Percentiles rank a stretch among this genome's conserved stretches.
Conservation (phyloP, 2,329 filamentous ascomycete species). For the Clonostachys byssicola region DNA sequence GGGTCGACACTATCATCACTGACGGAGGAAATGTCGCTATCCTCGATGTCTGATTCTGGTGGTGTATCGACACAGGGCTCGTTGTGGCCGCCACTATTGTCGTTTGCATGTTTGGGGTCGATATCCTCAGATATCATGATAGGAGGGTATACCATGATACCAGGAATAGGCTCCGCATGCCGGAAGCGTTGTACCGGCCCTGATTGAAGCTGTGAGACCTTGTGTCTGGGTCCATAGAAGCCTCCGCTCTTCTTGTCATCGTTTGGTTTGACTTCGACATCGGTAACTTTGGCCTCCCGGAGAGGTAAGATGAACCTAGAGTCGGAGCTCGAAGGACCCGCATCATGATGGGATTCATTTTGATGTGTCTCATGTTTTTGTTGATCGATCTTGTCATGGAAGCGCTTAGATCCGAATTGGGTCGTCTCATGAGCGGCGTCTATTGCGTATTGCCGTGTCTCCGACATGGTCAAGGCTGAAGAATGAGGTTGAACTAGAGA, state of each 20-base stretch:
- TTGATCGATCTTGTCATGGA: constrained; percentile 55
- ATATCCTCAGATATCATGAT: too few relatives aligned
- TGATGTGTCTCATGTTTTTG: constrained; percentile 29
- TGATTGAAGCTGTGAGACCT: constrained; percentile 23
- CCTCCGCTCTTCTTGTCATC: constrained; percentile 35
- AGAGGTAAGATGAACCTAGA: constrained; percentile 48
- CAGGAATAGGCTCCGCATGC: too few relatives aligned
- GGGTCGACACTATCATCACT: too few relatives aligned
- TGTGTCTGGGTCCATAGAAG: constrained; percentile 34
- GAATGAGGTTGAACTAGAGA: constrained; percentile 4
- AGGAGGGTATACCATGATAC: too few relatives aligned
- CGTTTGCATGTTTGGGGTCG: too few relatives aligned
- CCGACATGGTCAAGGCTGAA: constrained; percentile 21
- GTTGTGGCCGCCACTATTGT: too few relatives aligned
- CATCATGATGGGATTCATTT: constrained; percentile 8
- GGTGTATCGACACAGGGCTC: too few relatives aligned
- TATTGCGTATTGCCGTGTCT: constrained; percentile 37
- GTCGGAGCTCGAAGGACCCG: constrained; percentile 9
- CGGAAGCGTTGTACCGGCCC: constrained; percentile 13
- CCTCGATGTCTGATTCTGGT: too few relatives aligned
- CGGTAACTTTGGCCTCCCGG: constrained; percentile 28
- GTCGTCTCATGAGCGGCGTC: constrained; percentile 55
- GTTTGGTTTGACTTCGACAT: constrained; percentile 23
- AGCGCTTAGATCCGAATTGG: constrained; percentile 63
- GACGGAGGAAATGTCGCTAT: too few relatives aligned